Evolutionary conservation across 164 flowering plant genomes (phyloP), one percentile per base, ranked within the genome.

Genomic region (Magnolia sinica): DNA sequence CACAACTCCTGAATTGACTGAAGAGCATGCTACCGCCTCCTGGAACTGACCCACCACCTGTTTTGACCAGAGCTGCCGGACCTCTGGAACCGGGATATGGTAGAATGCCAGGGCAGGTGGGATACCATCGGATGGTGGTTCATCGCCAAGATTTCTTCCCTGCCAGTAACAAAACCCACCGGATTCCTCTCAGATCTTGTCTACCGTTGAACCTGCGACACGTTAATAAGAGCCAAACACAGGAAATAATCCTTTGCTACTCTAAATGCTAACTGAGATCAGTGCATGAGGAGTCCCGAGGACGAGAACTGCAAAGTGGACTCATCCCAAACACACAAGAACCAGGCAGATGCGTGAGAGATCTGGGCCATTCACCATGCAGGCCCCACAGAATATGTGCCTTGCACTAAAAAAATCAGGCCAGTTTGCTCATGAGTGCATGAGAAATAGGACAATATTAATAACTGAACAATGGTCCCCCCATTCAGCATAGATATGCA

Each of bases 41-140:
- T 84, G 91, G 77, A 87, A 89, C 72, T 84, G 84, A 31, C 98
- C 98, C 63, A 82, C 84, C 20, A 86, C 74, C 23, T 77, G 74
- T 70, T 80, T 76, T 65, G 67, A 76, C 78, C 87, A 89, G n/a
- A 90, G 84, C 55, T 85, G 81, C 74, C 89, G 81, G 4, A 93
- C 80, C 83, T 95, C 97, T n/a, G 95, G 98, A 76, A 95, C 83
- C 70, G 99, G 97, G 77, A 95, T 95, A 80, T 95, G 98, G 85
- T 92, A 95, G 82, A 92, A 95, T 14, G 90, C 87, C 73, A 91
- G 76, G 22, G 91, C 83, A 1, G 91, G 93, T n/a, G 76, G 24
- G 6, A n/a, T 4, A 55, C 11, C 61, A 9, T n/a, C 51, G 10
- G 73, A 49, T 49, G 23, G 55, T 13, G 45, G 49, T 19, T 70